Evolutionary conservation across 2,329 filamentous ascomycete species (phyloP), one percentile per base, ranked within the genome.

Genomic region (Colletotrichum aenigma): DNA sequence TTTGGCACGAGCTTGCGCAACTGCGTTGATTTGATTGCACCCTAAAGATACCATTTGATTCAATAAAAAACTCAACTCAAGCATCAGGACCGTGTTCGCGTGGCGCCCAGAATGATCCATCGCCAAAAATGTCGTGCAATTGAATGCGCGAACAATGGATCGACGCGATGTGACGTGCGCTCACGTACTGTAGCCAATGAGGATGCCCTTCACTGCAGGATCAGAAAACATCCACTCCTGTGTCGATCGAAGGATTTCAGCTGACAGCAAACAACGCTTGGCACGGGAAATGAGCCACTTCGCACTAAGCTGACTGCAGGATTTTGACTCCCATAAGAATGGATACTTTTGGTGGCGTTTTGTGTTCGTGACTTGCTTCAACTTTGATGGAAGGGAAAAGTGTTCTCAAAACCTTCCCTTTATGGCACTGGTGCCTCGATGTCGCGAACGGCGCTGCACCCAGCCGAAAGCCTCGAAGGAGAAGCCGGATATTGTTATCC

Each of bases 321-420:
- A 21, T n/a, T 48, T 12, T 21, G 10, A 21, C 43, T 21, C n/a
- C n/a, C 43, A 21, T 6, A 13, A 21, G n/a, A 7, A 21, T 48
- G 43, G 43, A 21, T 48, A 43, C 9, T n/a, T 43, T 43, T 6
- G n/a, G 1, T 48, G 43, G 43, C 18, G 6, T 48, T 21, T 48
- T 48, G 10, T 48, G 43, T 48, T 48, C 18, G 43, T 48, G 43
- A 48, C 10, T 48, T 48, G 43, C n/a, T 12, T 48, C n/a, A 48
- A 48, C 0, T 12, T 48, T 6, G 3, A 0, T 48, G 5, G 7
- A 21, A 48, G 10, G 9, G 3, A 2, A 21, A n/a, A 21, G 13
- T 48, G 5, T 43, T 4, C 18, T 3, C 4, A 21, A 48, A 48
- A 21, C n/a, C 18, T 13, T 48, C 16, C 4, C 4, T 43, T n/a